Evolutionary conservation across 805 yeast species (phyloP), one percentile per base, ranked within the genome.

Genomic region (Limtongia smithiae): DNA sequence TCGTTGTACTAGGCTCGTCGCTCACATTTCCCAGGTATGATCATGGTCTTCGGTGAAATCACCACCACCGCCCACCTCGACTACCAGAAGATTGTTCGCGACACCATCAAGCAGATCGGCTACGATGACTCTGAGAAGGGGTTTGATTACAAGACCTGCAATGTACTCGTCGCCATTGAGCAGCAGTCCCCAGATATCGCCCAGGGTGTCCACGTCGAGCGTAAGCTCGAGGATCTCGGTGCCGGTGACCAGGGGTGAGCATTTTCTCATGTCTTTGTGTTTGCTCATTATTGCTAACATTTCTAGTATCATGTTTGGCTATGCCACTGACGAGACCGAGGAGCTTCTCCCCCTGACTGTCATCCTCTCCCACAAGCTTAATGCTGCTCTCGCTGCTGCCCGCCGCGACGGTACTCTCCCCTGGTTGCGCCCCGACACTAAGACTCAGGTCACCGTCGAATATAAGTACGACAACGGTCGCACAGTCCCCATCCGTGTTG

Each of bases 121-220:
- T 93, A 93, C 78, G 98, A 93, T 72, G 78, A 81, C 68, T 84
- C 95, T 58, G 95, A 79, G 46, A 93, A 93, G 78, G 98, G 98
- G 64, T 93, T 93, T 69, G 98, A 93, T 75, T 91, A 88, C 86
- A 91, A 91, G 79, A 93, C 98, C 65, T 93, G 98, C 81, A 93
- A 93, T 75, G 97, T 93, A 51, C 79, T 93, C 60, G 97, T 93
- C 58, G 98, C 98, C 71, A 89, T 93, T 72, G 98, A 93, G 79
- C 97, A 93, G 78, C 98, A 93, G 78, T 89, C 97, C 46, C 93
- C 95, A 64, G 98, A 93, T 76, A 93, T 93, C 67, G 98, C 98
- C 56, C 97, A 91, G 77, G 98, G 98, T 81, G 82, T 93, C 68
- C 97, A 93, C 76, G 85, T 85, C 75, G 97, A 93, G 71, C 63